Base-by-base conservation (phyloP, 495 filamentous ascomycete species). In the Filosporella fistucella region DNA sequence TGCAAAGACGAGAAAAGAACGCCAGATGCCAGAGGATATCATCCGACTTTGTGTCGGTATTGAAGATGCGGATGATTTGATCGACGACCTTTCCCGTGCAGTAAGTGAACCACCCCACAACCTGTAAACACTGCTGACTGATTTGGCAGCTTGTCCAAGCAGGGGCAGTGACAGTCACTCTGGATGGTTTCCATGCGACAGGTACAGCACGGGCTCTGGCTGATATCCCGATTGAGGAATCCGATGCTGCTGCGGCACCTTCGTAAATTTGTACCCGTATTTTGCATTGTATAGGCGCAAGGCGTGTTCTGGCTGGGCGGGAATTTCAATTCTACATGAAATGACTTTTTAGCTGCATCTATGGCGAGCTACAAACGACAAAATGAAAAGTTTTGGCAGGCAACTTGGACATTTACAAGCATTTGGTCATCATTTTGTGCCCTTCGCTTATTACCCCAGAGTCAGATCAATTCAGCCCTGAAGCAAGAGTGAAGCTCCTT, bases 21-120 rank as follows among this genome's bases (percentile, higher is more conserved):
- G 93, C 54, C 81, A 84, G 41, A 84, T 98, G 79, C 93, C 93
- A 14, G 93, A 98, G 68, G 93, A 98, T 67, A 81, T 98, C 34
- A 96, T 98, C 48, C 72, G 93, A 45, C 65, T 98, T 50, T 98
- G 93, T 65, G 89, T 98, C 26, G 93, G 93, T 22, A 98, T 98
- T 63, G 93, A 98, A 61, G 94, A 98, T 68, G 82, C 74, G 9
- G 80, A 89, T 58, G 93, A 98, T 69, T 61, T 98, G 60, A 89
- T 96, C 60, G 93, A 97, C 59, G 93, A 98, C 70, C 69, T 98
- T 54, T 81, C 77, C 46, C 78, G 88, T 46, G 91, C 93, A 51
- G 87, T 96, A 81, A 75, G 89, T 43, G 33, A 55, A 6, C 33
- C 28, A 3, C 1, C 42, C 52, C 30, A 17, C 28, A 40, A 40